phyloP scores from a whole-genome alignment of 768 basidiomycete species.

The Podaxis mareebaensis region DNA sequence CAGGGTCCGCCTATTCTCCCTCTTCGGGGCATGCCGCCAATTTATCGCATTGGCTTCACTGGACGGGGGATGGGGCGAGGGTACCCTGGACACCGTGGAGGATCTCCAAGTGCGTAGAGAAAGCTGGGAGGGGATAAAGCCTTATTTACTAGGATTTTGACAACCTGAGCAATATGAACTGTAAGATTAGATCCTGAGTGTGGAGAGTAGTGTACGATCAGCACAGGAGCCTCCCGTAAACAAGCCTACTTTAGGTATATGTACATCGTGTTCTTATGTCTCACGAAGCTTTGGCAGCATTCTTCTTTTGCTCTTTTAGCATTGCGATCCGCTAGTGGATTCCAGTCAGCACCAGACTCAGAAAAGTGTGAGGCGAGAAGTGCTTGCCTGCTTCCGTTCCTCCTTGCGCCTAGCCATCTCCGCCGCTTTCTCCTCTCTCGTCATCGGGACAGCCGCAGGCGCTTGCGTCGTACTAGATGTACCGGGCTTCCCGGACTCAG shows the following conservation, averaged over 20 bases:
- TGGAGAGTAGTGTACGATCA: neutral
- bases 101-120: neutral
- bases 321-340: slow-evolving; percentile 65
- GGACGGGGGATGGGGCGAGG: slow-evolving; percentile 42
- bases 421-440: slow-evolving; percentile 91
- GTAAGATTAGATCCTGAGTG: neutral
- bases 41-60: slow-evolving; percentile 54
- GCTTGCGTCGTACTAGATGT: slow-evolving; percentile 9
- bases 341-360: neutral
- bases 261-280: neutral
- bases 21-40: slow-evolving; percentile 33
- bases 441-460: slow-evolving; percentile 48
- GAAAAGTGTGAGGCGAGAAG: slow-evolving; percentile 1
- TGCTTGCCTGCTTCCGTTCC: slow-evolving; percentile 80
- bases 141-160: neutral
- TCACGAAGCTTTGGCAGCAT: slow-evolving; percentile 31
- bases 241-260: neutral
- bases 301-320: slow-evolving; percentile 81
- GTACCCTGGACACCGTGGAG: neutral
- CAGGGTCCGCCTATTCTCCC: slow-evolving; percentile 28
- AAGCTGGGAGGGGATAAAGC: neutral
- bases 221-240: neutral
- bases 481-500: neutral
- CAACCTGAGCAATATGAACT: neutral
- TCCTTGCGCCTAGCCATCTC: slow-evolving; percentile 92